These are phyloP conservation scores for Mycena haematopus DNA, from an alignment of 768 basidiomycete genomes.

Conservation along the genomic window DNA sequence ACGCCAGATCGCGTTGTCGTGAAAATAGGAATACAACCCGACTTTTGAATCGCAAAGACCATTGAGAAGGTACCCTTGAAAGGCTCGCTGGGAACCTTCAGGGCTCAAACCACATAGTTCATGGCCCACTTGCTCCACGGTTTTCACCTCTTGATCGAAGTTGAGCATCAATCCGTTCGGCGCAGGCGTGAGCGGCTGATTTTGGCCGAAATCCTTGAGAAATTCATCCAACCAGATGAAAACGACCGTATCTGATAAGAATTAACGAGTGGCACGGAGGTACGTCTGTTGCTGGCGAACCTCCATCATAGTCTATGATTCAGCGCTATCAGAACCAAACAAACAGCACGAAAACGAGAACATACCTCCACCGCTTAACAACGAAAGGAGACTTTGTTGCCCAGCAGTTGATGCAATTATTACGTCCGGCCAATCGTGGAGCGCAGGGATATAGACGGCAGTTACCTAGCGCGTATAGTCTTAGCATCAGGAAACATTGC, in stretches of 20 bases:
- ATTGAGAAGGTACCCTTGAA: conserved; percentile 55
- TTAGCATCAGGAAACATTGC: not conserved
- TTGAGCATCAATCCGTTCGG: conserved; percentile 50
- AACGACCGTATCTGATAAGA: conserved; percentile 58
- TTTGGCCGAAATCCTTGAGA: conserved; percentile 54
- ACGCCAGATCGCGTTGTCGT: conserved; percentile 59
- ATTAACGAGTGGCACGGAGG: not conserved
- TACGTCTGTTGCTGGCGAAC: conserved; percentile 39
- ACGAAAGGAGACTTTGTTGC: conserved; percentile 61
- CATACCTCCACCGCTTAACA: conserved; percentile 78
- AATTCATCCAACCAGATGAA: conserved; percentile 52
- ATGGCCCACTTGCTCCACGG: conserved; percentile 50
- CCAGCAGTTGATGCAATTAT: conserved; percentile 68
- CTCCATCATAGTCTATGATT: conserved; percentile 73
- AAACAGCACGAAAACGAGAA: not conserved
- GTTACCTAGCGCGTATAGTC: conserved; percentile 50
- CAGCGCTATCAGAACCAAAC: not conserved
- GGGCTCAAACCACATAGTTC: conserved; percentile 34
- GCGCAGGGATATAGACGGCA: conserved; percentile 57
- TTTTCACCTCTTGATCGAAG: conserved; percentile 61
- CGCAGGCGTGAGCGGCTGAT: conserved; percentile 46
- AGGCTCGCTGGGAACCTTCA: conserved; percentile 42
- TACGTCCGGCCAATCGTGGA: conserved; percentile 60
- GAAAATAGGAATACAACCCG: conserved; percentile 67
- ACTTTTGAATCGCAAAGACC: conserved; percentile 58